These are phyloP conservation scores for Myxozyma mucilagina DNA, from an alignment of 805 yeast species.

Conservation along the genomic window DNA sequence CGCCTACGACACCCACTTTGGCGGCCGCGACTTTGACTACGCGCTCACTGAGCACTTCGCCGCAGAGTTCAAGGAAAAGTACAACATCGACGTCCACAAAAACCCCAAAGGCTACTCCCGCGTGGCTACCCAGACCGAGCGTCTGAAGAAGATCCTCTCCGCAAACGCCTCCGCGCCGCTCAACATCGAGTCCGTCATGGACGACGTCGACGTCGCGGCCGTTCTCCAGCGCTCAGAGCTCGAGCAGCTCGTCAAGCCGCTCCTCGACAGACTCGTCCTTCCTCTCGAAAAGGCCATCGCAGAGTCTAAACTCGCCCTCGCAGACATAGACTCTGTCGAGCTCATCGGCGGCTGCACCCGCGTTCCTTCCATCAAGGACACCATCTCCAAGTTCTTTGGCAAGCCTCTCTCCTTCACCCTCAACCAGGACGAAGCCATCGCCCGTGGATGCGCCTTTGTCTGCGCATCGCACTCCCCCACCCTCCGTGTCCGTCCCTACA, in stretches of 20 bases:
- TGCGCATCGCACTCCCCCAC: slow-evolving; percentile 99
- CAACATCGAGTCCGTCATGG: slow-evolving; percentile 93
- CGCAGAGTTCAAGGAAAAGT: slow-evolving; percentile 84
- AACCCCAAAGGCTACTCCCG: slow-evolving; percentile 96
- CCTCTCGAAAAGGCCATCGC: slow-evolving; percentile 83
- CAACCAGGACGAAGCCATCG: slow-evolving; percentile 99
- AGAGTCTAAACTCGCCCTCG: slow-evolving; percentile 70
- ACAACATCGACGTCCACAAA: slow-evolving; percentile 76
- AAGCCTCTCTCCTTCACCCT: slow-evolving; percentile 88
- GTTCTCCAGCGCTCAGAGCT: slow-evolving; percentile 86
- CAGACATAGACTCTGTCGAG: slow-evolving; percentile 86
- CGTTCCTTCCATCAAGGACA: slow-evolving; percentile 89
- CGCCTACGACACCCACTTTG: slow-evolving; percentile 92
- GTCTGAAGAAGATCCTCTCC: slow-evolving; percentile 90
- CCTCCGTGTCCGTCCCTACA: slow-evolving; percentile 96
- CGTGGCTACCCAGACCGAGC: slow-evolving; percentile 88
- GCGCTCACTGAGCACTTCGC: slow-evolving; percentile 96
- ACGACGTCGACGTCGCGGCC: slow-evolving; percentile 93
- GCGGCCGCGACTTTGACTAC: slow-evolving; percentile 95
- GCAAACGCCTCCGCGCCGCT: slow-evolving; percentile 95
- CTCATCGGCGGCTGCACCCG: slow-evolving; percentile 98
- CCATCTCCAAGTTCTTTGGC: slow-evolving; percentile 75
- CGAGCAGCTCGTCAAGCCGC: slow-evolving; percentile 84
- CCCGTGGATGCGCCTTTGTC: slow-evolving; percentile 98
- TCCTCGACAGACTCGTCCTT: slow-evolving; percentile 68